These are phyloP conservation scores for Ganoderma resinaceum DNA, from an alignment of 1,284 basidiomycete species.

Conservation along the genomic window DNA sequence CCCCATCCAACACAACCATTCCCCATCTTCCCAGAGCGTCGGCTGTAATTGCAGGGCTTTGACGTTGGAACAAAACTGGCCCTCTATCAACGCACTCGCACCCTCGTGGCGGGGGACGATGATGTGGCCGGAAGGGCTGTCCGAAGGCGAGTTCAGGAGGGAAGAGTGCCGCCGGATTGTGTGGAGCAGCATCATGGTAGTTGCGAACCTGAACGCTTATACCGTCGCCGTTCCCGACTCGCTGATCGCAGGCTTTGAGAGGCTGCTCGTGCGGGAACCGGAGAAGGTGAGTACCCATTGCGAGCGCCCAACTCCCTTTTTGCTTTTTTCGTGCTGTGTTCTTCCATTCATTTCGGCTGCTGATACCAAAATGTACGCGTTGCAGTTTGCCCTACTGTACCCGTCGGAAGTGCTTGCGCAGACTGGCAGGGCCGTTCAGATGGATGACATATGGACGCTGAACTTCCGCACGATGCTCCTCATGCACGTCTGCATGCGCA, in stretches of 20 bases:
- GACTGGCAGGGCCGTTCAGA: conserved; percentile 37
- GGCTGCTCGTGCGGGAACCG: conserved; percentile 69
- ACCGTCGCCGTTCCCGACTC: conserved; percentile 52
- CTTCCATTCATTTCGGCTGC: background rate
- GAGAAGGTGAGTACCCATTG: conserved; percentile 58
- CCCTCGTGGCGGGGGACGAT: conserved; percentile 70
- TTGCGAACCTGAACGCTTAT: conserved; percentile 68
- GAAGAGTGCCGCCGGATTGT: conserved; percentile 74
- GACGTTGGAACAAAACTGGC: conserved; percentile 58
- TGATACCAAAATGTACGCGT: background rate
- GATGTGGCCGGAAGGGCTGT: conserved; percentile 66
- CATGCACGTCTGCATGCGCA: conserved; percentile 70
- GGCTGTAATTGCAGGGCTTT: conserved; percentile 58
- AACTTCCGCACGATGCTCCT: conserved; percentile 71
- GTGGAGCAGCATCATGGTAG: conserved; percentile 69
- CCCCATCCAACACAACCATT: conserved; percentile 21
- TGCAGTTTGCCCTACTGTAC: conserved; percentile 69
- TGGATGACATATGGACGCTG: conserved; percentile 75
- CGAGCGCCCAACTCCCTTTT: background rate
- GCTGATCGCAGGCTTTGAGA: conserved; percentile 41
- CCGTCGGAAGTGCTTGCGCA: conserved; percentile 62
- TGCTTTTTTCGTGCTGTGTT: background rate
- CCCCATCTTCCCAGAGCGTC: background rate
- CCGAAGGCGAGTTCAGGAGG: conserved; percentile 65
- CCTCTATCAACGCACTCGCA: conserved; percentile 54